These are phyloP conservation scores for Malassezia cuniculi DNA, from an alignment of 1,284 basidiomycete genomes.

Conservation along the genomic window DNA sequence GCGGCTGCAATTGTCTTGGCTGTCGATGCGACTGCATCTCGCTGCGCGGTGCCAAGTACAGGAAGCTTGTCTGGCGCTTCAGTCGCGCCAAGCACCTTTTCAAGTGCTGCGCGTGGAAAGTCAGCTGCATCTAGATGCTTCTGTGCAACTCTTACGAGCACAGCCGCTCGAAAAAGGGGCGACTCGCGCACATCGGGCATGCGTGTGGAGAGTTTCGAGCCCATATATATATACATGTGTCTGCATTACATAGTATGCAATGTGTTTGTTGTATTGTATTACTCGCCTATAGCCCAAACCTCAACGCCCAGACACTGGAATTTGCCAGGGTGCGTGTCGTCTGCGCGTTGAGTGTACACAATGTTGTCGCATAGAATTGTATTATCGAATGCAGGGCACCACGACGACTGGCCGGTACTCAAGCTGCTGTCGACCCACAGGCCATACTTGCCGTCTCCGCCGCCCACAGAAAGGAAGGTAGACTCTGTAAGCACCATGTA, in stretches of 20 bases:
- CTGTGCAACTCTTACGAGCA: background rate
- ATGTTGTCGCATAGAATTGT: conserved; percentile 64
- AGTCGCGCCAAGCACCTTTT: too few species aligned
- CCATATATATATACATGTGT: too few species aligned
- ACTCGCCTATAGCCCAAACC: conserved; percentile 61
- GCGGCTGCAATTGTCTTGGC: too few species aligned
- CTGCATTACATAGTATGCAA: too few species aligned
- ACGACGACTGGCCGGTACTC: conserved; percentile 66
- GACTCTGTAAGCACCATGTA: conserved; percentile 73
- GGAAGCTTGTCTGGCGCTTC: too few species aligned
- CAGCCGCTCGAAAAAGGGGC: background rate
- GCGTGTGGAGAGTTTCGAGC: too few species aligned
- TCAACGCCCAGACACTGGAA: conserved; percentile 78
- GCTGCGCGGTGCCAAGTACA: too few species aligned
- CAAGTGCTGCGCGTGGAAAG: conserved; percentile 1
- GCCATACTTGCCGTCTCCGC: conserved; percentile 49
- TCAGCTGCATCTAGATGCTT: background rate
- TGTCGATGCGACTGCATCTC: too few species aligned
- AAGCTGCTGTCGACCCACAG: conserved; percentile 76
- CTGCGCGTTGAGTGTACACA: conserved; percentile 1
- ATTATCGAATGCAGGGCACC: conserved; percentile 77
- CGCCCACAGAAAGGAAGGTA: conserved; percentile 33
- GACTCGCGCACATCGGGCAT: too few species aligned
- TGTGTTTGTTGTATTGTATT: too few species aligned
- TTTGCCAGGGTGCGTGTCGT: conserved; percentile 39